A percentile compares a stretch with the other conserved stretches of the same genome.
phyloP scores from a whole-genome alignment of 176 grass and related monocot species.

The Oryza glaberrima region DNA sequence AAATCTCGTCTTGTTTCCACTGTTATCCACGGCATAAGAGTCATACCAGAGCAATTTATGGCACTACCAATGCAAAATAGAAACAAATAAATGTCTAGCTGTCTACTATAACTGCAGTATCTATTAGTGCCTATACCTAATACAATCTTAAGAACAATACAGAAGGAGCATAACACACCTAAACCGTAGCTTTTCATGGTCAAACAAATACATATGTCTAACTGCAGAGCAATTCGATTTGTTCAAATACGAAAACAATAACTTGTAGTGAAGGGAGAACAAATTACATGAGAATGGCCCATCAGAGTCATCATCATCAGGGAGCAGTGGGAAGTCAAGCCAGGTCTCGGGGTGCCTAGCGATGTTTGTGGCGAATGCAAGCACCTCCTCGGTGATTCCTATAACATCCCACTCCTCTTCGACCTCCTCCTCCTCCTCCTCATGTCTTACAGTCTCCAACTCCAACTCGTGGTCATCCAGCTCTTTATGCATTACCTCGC shows the following conservation, averaged over 20 bases:
- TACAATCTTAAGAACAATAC: not conserved
- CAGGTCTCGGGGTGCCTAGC: constrained; percentile 91
- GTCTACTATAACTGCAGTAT: constrained; percentile 12
- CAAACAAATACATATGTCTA: not conserved
- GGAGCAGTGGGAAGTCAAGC: constrained; percentile 90
- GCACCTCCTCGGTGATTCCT: constrained; percentile 84
- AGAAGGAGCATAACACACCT: not conserved
- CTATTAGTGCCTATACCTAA: not conserved
- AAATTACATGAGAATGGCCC: constrained; percentile 72
- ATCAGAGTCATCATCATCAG: constrained; percentile 77
- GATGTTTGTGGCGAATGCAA: constrained; percentile 84
- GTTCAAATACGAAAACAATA: constrained; percentile 1
- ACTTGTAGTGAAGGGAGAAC: constrained; percentile 1
- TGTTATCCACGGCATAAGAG: not conserved
- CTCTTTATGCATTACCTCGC: constrained; percentile 22
- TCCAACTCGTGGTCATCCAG: constrained; percentile 8
- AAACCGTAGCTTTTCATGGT: not conserved
- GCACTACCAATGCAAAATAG: not conserved
- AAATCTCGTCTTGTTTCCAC: not conserved
- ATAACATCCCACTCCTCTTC: constrained; percentile 62
- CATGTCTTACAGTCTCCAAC: constrained; percentile 12
- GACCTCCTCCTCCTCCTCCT: constrained; percentile 38
- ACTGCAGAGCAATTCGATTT: not conserved
- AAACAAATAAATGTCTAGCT: not conserved
- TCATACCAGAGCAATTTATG: not conserved